These are phyloP conservation scores for Zygoascus meyerae DNA, from an alignment of 1,139 yeast genomes.

Conservation along the genomic window DNA sequence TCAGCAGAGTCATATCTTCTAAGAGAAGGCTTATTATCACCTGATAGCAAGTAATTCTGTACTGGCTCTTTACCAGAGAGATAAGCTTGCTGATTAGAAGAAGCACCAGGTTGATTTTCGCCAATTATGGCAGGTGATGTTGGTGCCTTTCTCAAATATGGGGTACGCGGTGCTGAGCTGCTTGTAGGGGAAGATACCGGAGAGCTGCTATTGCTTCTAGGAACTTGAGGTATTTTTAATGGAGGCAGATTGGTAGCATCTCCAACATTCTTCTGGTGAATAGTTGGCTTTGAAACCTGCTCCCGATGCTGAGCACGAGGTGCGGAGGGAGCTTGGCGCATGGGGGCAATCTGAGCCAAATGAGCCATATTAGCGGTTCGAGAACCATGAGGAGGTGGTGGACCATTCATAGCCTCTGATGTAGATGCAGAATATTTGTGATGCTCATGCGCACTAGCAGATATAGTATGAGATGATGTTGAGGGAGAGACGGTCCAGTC, in stretches of 20 bases:
- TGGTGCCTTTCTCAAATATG: conserved; percentile 9
- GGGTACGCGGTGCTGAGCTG: neutral
- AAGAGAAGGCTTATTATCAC: neutral
- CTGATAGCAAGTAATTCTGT: conserved; percentile 9
- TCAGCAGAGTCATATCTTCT: conserved; percentile 4
- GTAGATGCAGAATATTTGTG: neutral
- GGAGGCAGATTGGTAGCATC: conserved; percentile 6
- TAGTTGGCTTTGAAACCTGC: conserved; percentile 1
- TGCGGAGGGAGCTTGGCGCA: conserved; percentile 27
- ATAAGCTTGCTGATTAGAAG: conserved; percentile 5
- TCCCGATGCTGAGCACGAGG: conserved; percentile 12
- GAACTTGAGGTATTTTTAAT: neutral
- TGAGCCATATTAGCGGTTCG: conserved; percentile 26
- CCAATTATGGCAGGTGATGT: conserved; percentile 3
- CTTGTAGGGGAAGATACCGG: conserved; percentile 10
- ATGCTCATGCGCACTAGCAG: conserved; percentile 3
- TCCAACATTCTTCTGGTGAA: conserved; percentile 6
- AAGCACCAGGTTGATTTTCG: neutral
- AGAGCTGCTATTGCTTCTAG: neutral
- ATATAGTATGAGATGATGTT: conserved; percentile 8
- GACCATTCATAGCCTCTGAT: conserved; percentile 8
- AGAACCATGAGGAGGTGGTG: conserved; percentile 15
- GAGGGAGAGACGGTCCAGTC: conserved; percentile 31
- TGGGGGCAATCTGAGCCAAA: conserved; percentile 27
- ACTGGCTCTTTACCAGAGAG: conserved; percentile 14